Base-by-base conservation (phyloP, 2,329 filamentous ascomycete genomes). In the Fusarium sp. region DNA sequence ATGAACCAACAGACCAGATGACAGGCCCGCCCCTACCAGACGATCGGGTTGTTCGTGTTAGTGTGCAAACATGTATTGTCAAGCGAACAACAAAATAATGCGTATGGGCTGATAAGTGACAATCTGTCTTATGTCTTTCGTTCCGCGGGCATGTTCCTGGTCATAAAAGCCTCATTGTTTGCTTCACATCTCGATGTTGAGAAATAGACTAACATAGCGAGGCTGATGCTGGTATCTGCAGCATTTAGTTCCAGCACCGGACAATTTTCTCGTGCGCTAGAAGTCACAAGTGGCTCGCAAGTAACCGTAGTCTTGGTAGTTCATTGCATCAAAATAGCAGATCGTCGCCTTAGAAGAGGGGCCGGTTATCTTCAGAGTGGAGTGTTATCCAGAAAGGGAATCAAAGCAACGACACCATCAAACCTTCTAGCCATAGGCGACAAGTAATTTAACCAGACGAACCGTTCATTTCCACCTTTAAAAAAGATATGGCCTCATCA, bases 1-100 rank as follows among this genome's bases (percentile, higher is more conserved):
- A 37, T 49, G 31, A 28, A 34, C 33, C 33, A 42, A 26, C 52
- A 33, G 57, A 41, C 40, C 38, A 42, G 37, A 36, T 52, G 34
- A 53, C 49, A 55, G 51, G 40, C 38, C 51, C 52, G 20, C 47
- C 33, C 40, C 40, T n/a, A 42, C 56, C 57, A 53, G 20, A 46
- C 36, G 31, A 38, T 57, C 42, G 26, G 37, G 38, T 46, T 45
- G 33, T 50, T 40, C 34, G n/a, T 38, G 15, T 28, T 15, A 20
- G 34, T 51, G 20, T 28, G 33, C n/a, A 26, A n/a, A 50, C 31
- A 15, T 11, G 16, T 36, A 15, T n/a, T 38, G 26, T 34, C 15
- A 26, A n/a, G 5, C 23, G 15, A 56, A 40, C 6, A 55, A 16
- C 7, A 18, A 23, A 47, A 30, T 34, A 16, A 45, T 15, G 30